Percentiles rank a stretch among this genome's conserved stretches.
These are phyloP conservation scores for Nannochloropsis granulata DNA, from an alignment of 108 stramenopile genomes.

Conservation along the genomic window DNA sequence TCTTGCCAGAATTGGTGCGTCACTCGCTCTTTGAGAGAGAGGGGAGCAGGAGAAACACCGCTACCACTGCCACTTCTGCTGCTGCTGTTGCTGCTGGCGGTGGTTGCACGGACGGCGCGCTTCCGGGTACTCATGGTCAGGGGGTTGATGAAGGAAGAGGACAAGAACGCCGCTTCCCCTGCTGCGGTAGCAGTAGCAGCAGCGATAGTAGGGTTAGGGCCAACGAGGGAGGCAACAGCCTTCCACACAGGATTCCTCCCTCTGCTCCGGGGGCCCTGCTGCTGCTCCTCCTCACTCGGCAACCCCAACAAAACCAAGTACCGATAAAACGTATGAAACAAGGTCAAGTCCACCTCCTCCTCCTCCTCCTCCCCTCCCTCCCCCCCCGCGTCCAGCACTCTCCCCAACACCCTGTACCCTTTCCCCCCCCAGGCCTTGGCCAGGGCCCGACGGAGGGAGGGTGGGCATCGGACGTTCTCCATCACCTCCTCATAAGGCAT, in stretches of 20 bases:
- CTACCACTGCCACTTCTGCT: too few relatives aligned
- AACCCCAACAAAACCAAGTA: conserved; percentile 24
- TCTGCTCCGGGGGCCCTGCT: neutral
- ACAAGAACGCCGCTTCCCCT: neutral
- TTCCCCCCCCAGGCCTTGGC: conserved; percentile 3
- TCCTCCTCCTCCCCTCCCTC: conserved; percentile 53
- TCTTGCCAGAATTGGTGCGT: neutral
- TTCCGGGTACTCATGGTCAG: neutral
- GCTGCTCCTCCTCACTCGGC: neutral
- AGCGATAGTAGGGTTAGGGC: neutral
- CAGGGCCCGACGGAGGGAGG: conserved; percentile 33
- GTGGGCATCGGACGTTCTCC: conserved; percentile 63
- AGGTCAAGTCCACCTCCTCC: conserved; percentile 52
- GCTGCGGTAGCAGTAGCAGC: neutral
- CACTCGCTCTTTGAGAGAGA: neutral
- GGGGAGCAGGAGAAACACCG: neutral
- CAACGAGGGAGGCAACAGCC: conserved; percentile 8
- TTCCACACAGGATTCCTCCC: conserved; percentile 20
- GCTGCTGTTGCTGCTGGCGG: neutral
- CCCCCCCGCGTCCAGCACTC: conserved; percentile 41
- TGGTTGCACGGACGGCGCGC: neutral
- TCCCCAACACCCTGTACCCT: neutral
- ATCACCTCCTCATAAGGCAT: conserved; percentile 94
- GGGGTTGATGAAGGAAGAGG: neutral
- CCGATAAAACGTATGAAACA: conserved; percentile 84